Percentiles rank a stretch among this genome's conserved stretches.
Evolutionary conservation across 1,284 basidiomycete genomes (phyloP).

Genomic region (Malassezia caprae): DNA sequence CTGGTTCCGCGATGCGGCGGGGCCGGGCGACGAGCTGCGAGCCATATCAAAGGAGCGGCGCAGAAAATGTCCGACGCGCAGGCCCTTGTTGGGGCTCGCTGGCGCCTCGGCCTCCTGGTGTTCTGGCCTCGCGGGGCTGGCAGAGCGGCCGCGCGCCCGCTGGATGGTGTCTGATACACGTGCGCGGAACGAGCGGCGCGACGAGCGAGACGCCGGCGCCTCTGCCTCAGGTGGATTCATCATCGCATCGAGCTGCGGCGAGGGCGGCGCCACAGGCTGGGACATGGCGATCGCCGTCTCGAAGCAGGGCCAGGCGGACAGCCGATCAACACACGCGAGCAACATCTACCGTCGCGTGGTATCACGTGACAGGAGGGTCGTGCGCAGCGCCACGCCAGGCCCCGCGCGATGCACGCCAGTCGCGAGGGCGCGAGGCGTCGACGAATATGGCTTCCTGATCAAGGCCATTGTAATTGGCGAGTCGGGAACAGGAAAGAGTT

Average conservation of each 20-base stretch:
- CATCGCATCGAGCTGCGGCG: slow-evolving; percentile 17
- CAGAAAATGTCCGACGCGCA: slow-evolving; percentile 6
- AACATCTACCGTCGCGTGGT: slow-evolving; percentile 12
- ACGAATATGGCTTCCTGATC: slow-evolving; percentile 66
- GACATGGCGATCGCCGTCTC: background rate
- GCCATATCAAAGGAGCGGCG: slow-evolving; percentile 5
- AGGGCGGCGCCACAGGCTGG: slow-evolving; percentile 9
- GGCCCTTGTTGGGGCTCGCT: slow-evolving; percentile 5
- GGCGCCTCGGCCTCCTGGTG: background rate
- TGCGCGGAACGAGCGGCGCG: slow-evolving; percentile 12
- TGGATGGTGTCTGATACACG: slow-evolving; percentile 14
- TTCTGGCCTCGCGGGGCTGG: background rate
- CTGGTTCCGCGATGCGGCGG: background rate
- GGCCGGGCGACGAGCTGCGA: slow-evolving; percentile 3
- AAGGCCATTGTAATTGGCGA: slow-evolving; percentile 96
- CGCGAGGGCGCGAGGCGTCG: background rate
- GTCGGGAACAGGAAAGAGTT: slow-evolving; percentile 91
- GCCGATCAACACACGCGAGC: background rate
- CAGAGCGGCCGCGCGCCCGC: slow-evolving; percentile 16
- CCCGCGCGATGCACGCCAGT: background rate
- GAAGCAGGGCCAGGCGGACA: background rate
- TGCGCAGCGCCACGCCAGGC: background rate
- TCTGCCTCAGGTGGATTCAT: background rate
- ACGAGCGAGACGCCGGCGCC: background rate
- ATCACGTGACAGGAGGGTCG: slow-evolving; percentile 11